Evolutionary conservation across 257 asterid genomes (phyloP).

Genomic region (Echium plantagineum): DNA sequence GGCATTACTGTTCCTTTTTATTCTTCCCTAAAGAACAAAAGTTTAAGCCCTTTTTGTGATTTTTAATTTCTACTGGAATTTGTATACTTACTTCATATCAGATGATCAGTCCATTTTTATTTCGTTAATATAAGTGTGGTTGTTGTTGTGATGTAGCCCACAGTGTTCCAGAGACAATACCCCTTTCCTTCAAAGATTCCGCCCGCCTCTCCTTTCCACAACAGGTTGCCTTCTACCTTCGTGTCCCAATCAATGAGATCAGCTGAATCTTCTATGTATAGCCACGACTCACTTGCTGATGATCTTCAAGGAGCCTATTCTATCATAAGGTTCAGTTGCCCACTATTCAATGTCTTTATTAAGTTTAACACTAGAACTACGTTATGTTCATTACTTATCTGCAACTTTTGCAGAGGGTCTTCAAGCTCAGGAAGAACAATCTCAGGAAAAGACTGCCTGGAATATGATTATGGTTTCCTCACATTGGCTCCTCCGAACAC

Average conservation of each 20-base stretch:
- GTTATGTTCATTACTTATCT: conserved; percentile 12
- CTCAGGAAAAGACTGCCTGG: conserved; percentile 23
- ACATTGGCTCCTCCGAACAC: conserved; percentile 65
- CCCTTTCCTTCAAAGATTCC: conserved; percentile 25
- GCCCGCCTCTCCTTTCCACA: conserved; percentile 19
- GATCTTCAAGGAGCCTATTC: conserved; percentile 24
- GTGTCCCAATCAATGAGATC: conserved; percentile 15
- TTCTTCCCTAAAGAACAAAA: too few relatives aligned
- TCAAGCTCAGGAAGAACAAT: conserved; percentile 18
- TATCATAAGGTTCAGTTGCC: conserved; percentile 29
- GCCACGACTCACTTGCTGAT: conserved; percentile 22
- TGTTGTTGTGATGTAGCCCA: conserved; percentile 16
- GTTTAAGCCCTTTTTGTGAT: too few relatives aligned
- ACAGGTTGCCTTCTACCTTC: conserved; percentile 18
- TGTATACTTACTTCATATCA: not conserved
- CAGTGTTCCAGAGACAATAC: conserved; percentile 28
- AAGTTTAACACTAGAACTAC: not conserved
- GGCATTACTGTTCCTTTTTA: too few relatives aligned
- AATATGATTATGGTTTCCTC: conserved; percentile 58
- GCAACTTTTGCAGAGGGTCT: conserved; percentile 34
- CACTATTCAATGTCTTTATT: not conserved
- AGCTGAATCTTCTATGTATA: conserved; percentile 31
- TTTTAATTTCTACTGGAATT: too few relatives aligned
- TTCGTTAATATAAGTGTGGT: not conserved
- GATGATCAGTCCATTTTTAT: too few relatives aligned